Conservation (phyloP, 2,329 filamentous ascomycete genomes). For the Claviceps arundinis region DNA sequence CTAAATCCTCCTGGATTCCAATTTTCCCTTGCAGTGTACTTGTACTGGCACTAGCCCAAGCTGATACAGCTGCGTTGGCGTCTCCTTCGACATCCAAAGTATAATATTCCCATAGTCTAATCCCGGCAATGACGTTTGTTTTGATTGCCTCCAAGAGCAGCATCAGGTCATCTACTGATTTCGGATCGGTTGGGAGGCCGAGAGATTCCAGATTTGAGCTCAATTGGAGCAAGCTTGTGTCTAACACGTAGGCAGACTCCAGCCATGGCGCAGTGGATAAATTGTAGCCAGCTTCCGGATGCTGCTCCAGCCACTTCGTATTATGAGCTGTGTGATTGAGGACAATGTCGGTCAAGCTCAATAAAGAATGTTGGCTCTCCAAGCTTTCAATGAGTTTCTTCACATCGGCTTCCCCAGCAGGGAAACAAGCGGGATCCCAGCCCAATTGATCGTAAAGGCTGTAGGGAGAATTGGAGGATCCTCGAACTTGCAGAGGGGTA, state of each 20-base stretch:
- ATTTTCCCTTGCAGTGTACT: slow-evolving; percentile 35
- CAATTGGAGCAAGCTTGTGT: slow-evolving; percentile 57
- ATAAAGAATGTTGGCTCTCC: slow-evolving; percentile 69
- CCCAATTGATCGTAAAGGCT: slow-evolving; percentile 85
- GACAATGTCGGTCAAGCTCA: slow-evolving; percentile 90
- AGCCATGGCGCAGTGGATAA: slow-evolving; percentile 75
- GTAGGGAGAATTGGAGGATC: slow-evolving; percentile 89
- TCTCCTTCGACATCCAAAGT: slow-evolving; percentile 66
- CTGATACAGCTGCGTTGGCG: slow-evolving; percentile 51
- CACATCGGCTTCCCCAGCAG: slow-evolving; percentile 72
- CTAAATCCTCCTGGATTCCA: slow-evolving; percentile 22
- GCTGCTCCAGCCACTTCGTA: slow-evolving; percentile 83
- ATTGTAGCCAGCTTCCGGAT: slow-evolving; percentile 94
- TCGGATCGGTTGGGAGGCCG: slow-evolving; percentile 63
- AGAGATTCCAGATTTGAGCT: slow-evolving; percentile 57
- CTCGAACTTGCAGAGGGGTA: slow-evolving; percentile 80
- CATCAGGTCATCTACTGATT: slow-evolving; percentile 57
- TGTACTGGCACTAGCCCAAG: slow-evolving; percentile 53
- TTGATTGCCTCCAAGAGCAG: slow-evolving; percentile 78
- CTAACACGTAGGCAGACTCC: slow-evolving; percentile 48
- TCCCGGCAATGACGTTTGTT: slow-evolving; percentile 59
- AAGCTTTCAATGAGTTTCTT: slow-evolving; percentile 64
- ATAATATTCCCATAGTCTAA: slow-evolving; percentile 90
- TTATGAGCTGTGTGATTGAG: slow-evolving; percentile 98
- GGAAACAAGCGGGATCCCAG: slow-evolving; percentile 75